A percentile compares a stretch with the other conserved stretches of the same genome.
Conservation (phyloP, 352 stramenopile species). For the Globisporangium cederbergense region DNA sequence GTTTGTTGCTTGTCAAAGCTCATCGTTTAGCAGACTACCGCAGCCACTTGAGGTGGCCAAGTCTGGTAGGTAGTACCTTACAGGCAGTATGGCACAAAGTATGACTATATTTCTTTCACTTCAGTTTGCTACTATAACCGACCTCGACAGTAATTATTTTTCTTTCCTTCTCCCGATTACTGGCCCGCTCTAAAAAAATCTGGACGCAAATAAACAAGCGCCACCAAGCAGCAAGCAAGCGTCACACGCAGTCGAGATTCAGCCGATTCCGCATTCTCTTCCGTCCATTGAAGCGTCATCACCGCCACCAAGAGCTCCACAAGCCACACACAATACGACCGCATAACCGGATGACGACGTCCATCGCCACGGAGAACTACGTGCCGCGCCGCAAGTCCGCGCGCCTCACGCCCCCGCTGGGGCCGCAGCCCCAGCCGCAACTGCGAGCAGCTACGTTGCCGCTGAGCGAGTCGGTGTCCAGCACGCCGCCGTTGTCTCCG, state of each 20-base stretch:
- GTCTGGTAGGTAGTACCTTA: no score
- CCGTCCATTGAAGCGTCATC: constrained; percentile 4
- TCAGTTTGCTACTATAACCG: no score
- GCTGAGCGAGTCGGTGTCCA: not conserved
- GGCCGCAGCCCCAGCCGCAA: not conserved
- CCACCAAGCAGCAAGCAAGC: not conserved
- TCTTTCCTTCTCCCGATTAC: no score
- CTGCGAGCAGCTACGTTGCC: constrained; percentile 3
- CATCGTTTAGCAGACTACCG: no score
- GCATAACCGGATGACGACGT: constrained; percentile 9
- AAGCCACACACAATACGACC: not conserved
- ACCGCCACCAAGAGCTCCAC: constrained; percentile 1
- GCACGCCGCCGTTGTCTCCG: constrained; percentile 13
- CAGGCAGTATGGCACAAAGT: no score
- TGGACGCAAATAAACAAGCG: no score
- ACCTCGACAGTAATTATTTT: no score
- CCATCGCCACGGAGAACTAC: constrained; percentile 14
- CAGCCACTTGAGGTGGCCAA: no score
- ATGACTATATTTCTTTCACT: no score
- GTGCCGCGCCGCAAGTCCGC: constrained; percentile 15
- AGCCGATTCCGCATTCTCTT: not conserved
- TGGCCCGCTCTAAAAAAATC: no score
- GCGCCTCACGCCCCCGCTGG: constrained; percentile 14
- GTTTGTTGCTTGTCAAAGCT: no score
- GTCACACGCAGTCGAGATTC: not conserved